A percentile compares a stretch with the other conserved stretches of the same genome.
Conservation (phyloP, 192 early-diverging fungal species). For the Umbelopsis isabellina region DNA sequence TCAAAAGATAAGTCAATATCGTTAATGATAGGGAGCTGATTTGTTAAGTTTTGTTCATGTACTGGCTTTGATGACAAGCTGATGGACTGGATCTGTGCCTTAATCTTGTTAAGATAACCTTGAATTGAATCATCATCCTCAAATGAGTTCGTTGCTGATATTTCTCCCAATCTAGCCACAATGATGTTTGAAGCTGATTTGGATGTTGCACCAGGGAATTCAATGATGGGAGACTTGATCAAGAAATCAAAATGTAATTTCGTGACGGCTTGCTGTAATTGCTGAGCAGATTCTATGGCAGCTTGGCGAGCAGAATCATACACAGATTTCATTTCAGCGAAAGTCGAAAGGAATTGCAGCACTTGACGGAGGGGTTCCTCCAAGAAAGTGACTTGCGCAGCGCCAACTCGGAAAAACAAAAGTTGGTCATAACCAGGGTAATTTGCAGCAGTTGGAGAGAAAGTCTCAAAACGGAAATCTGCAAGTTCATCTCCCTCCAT, state of each 20-base stretch:
- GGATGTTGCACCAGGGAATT: constrained; percentile 66
- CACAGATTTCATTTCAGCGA: constrained; percentile 83
- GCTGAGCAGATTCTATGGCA: constrained; percentile 75
- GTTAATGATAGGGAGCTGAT: constrained; percentile 76
- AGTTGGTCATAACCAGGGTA: constrained; percentile 90
- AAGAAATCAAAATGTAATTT: constrained; percentile 86
- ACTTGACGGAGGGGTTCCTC: constrained; percentile 75
- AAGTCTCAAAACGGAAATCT: constrained; percentile 88
- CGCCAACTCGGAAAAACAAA: constrained; percentile 76
- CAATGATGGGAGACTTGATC: constrained; percentile 85
- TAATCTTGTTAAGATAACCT: constrained; percentile 62
- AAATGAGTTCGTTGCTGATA: constrained; percentile 83
- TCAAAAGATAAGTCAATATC: constrained; percentile 82
- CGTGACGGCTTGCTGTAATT: constrained; percentile 76
- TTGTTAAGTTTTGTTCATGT: constrained; percentile 39
- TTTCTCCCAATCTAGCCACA: constrained; percentile 81
- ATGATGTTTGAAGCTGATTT: constrained; percentile 63
- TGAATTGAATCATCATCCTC: constrained; percentile 51
- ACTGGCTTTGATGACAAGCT: constrained; percentile 55
- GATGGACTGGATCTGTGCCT: constrained; percentile 62
- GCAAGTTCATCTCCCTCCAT: constrained; percentile 91
- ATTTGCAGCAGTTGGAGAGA: constrained; percentile 43
- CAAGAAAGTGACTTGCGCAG: constrained; percentile 79
- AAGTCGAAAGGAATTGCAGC: constrained; percentile 80
- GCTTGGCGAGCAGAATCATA: constrained; percentile 90